phyloP scores from a whole-genome alignment of 2,329 filamentous ascomycete genomes.

The Hymenoscyphus salicellus region DNA sequence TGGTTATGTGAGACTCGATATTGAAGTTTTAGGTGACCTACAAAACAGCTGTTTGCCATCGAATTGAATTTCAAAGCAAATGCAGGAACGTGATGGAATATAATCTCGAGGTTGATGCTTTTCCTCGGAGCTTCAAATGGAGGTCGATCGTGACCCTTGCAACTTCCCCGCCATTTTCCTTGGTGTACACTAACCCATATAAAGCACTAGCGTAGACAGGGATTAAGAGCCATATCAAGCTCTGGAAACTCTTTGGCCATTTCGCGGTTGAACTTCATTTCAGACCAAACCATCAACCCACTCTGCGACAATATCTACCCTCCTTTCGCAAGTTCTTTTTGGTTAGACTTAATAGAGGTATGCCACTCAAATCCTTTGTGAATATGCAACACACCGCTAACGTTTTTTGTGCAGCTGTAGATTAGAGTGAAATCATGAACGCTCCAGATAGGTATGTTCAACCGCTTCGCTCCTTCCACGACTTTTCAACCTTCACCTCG shows the following conservation, averaged over 20 bases:
- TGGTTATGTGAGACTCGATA: no score
- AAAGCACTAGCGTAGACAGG: background rate
- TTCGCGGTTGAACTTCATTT: background rate
- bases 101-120: background rate
- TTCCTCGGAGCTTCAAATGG: background rate
- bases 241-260: background rate
- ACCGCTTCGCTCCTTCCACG: conserved; percentile 4
- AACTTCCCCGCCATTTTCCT: background rate
- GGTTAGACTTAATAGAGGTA: background rate
- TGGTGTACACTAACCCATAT: background rate
- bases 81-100: background rate
- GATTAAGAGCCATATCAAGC: background rate
- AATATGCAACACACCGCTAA: background rate
- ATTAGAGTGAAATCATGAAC: conserved; percentile 45
- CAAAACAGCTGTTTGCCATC: background rate
- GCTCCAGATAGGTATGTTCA: conserved; percentile 49
- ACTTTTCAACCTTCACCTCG: background rate
- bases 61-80: background rate
- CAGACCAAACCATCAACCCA: background rate
- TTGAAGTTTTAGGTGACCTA: background rate
- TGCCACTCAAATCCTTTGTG: background rate
- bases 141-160: no score
- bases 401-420: background rate
- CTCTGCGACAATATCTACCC: background rate
- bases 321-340: background rate